These are phyloP conservation scores for Hysterangium stoloniferum DNA, from an alignment of 768 basidiomycete genomes.

Conservation along the genomic window DNA sequence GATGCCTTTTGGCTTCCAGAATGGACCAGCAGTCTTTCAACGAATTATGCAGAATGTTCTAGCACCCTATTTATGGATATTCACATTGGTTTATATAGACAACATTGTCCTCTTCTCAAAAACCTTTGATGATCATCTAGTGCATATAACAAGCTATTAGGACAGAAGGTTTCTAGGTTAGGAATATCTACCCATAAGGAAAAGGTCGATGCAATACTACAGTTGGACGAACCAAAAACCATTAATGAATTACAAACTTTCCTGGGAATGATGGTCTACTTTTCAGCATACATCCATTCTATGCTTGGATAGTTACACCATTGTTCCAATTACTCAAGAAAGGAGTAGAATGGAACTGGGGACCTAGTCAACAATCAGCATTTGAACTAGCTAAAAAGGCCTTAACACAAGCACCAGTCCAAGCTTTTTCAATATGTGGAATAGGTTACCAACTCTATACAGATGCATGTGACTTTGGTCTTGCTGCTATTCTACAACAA, in stretches of 20 bases:
- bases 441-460: conserved; percentile 30
- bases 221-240: too few species aligned
- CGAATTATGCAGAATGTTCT: too few species aligned
- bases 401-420: conserved; percentile 26
- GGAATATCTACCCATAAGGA: conserved; percentile 29
- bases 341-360: conserved; percentile 20
- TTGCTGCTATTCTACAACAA: conserved; percentile 25
- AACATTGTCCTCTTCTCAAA: conserved; percentile 30
- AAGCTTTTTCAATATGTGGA: conserved; percentile 23
- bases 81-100: conserved; percentile 35
- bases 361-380: conserved; percentile 18
- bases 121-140: conserved; percentile 1
- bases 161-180: too few species aligned
- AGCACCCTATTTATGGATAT: conserved; percentile 31
- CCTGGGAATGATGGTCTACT: too few species aligned
- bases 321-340: conserved; percentile 29
- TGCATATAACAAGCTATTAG: conserved; percentile 17
- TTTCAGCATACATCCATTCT: too few species aligned
- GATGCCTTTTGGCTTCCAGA: conserved; percentile 42
- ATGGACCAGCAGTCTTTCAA: too few species aligned
- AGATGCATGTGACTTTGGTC: conserved; percentile 24
- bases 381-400: conserved; percentile 25
- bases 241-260: too few species aligned
- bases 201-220: conserved; percentile 29
- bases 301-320: conserved; percentile 27